phyloP scores from a whole-genome alignment of 169 alveolate genomes.

The Cryptosporidium sp. region DNA sequence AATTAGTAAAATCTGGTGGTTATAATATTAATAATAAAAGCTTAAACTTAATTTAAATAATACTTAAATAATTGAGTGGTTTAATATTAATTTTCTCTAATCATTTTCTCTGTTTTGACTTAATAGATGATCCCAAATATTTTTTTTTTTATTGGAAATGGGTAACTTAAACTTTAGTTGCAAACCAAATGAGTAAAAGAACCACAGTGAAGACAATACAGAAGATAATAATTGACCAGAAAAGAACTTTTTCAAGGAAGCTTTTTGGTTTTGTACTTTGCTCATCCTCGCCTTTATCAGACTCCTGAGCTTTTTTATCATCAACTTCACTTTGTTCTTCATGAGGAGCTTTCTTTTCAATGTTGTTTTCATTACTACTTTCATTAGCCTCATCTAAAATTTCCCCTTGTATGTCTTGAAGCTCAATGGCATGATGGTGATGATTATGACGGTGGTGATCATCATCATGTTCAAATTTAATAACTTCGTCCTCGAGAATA shows the following conservation, averaged over 20 bases:
- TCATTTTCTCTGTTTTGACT: background rate
- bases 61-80: background rate
- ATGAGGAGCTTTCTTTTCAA: background rate
- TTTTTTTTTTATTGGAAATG: background rate
- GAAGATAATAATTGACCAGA: conserved; percentile 66
- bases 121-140: background rate
- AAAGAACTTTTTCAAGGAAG: conserved; percentile 63
- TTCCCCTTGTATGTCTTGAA: conserved; percentile 18
- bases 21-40: background rate
- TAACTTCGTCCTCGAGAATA: conserved; percentile 9
- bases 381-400: background rate
- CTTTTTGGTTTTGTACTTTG: conserved; percentile 22
- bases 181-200: conserved; percentile 70
- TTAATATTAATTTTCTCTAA: background rate
- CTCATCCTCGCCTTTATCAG: conserved; percentile 3
- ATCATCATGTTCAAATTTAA: conserved; percentile 6
- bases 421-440: background rate
- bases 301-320: background rate
- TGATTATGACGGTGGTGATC: background rate
- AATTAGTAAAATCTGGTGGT: background rate
- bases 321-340: background rate
- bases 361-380: background rate
- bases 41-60: background rate
- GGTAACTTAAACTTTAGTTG: conserved; percentile 55
- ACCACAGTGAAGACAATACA: conserved; percentile 64